Evolutionary conservation across 306 rosid species (phyloP), one percentile per base, ranked within the genome.

Genomic region (Sicyos edulis): DNA sequence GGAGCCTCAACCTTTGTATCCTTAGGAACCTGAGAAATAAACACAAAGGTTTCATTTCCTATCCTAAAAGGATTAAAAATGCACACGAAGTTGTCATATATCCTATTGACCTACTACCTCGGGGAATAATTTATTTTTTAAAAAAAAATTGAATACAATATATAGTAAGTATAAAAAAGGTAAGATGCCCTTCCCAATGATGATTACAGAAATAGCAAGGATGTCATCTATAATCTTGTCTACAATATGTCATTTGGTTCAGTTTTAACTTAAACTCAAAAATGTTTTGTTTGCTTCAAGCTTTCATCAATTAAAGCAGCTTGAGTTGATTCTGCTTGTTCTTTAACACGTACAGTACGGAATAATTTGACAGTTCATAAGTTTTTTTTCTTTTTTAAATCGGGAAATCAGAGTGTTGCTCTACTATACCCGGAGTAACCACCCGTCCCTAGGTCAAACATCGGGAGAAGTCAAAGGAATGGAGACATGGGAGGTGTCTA

Each of bases 1-100:
- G 91, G 75, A 83, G 91, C 91, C 83, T 89, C 87, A 47, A 77
- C 82, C 78, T 81, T 87, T 71, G 90, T 77, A 81, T 80, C 84
- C 61, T 81, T 82, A 14, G 99, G 84, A 78, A 91, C 88, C 99
- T 91, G 82, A 40, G 71, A 20, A 77, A 81, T 56, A 59, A 58
- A 73, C 64, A 73, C 62, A 54, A 62, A 65, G 65, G 40, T 16
- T 76, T 45, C 17, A 32, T 63, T 26, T 61, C 19, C 45, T 70
- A 7, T 61, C 19, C 45, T 70, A 7, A 47, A 55, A 34, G 14
- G 8, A 50, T 45, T 65, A 57, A 19, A 17, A 65, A 60, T 21
- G 45, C 8, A 10, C 7, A n/a, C 14, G 2, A 5, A 3, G 55
- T 45, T 45, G 40, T 4, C 20, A 44, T 45, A 67, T 42, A 21